Base-by-base conservation (phyloP, 495 filamentous ascomycete genomes). In the Sphaerosporella brunnea region DNA sequence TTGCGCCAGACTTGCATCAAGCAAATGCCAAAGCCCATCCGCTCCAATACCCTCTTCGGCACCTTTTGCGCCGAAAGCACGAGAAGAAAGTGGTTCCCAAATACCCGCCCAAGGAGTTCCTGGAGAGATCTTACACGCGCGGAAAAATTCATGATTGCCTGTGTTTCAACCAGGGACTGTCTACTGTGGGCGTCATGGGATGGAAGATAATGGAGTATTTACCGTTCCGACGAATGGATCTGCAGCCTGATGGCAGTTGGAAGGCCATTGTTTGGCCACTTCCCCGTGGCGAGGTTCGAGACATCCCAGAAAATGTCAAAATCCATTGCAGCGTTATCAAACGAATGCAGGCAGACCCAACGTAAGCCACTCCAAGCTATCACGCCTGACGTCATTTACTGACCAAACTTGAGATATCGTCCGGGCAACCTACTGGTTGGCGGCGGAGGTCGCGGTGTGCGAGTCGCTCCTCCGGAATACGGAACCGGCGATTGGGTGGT, bases 131-230 rank as follows among this genome's bases (percentile, higher is more conserved):
- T 10, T 59, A 50, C 26, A 52, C 51, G 18, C 64, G 69, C 18
- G 78, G 82, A 0, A 66, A 67, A 23, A 69, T 87, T 19, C 85
- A 92, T 54, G 85, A 90, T 59, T 84, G 79, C 19, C 67, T 90
- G 3, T 61, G 69, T 36, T 85, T 77, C 56, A 65, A 69, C 8
- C 76, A 78, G 18, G 82, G 83, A 0, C 63, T 84, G 1, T 56
- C 69, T 1, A 49, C 58, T 18, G 34, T 62, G 1, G 75, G 77
- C 0, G 80, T 86, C 1, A 46, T 84, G 1, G 72, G 72, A 0
- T 90, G 85, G 85, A 78, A 76, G 19, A 62, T 85, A 24, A 88
- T 90, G 82, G 82, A 92, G 56, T 86, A 78, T 55, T 65, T 92
- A 11, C 84, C 84, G 0, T 88, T 90, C 65, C 73, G 82, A 1